Conservation (phyloP, 371 early-diverging fungal species). For the Umbelopsis sp. region DNA sequence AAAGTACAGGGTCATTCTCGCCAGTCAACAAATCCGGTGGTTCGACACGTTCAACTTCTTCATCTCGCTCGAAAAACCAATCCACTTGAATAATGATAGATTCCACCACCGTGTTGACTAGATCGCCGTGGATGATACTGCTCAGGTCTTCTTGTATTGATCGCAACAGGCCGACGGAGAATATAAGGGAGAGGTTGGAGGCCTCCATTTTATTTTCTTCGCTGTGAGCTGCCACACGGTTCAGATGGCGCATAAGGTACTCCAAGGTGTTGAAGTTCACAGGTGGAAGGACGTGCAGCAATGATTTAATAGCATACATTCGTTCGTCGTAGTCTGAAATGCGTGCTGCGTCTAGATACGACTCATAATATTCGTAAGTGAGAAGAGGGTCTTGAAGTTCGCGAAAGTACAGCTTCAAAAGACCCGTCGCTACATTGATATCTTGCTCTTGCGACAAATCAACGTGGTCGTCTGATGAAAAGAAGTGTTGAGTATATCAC, state of each 20-base stretch:
- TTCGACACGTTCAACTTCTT: slow-evolving; percentile 11
- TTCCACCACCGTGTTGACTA: slow-evolving; percentile 59
- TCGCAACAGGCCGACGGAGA: slow-evolving; percentile 68
- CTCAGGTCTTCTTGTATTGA: slow-evolving; percentile 52
- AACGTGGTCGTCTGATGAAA: slow-evolving; percentile 35
- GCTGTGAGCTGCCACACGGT: slow-evolving; percentile 61
- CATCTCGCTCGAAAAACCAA: slow-evolving; percentile 61
- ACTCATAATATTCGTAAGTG: slow-evolving; percentile 77
- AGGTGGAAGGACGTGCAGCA: slow-evolving; percentile 74
- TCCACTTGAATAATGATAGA: slow-evolving; percentile 63
- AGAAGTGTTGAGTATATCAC: background rate
- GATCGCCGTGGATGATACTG: slow-evolving; percentile 58
- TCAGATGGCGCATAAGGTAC: slow-evolving; percentile 73
- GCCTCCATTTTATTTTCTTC: slow-evolving; percentile 89
- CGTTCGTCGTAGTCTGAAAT: slow-evolving; percentile 76
- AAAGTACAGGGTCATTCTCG: background rate
- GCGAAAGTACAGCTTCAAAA: slow-evolving; percentile 82
- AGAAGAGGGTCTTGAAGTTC: slow-evolving; percentile 80
- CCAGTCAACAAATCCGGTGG: slow-evolving; percentile 11
- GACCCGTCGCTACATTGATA: slow-evolving; percentile 77
- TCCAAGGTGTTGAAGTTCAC: slow-evolving; percentile 72
- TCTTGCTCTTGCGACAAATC: slow-evolving; percentile 63
- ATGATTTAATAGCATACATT: slow-evolving; percentile 67
- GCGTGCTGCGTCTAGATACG: slow-evolving; percentile 80
- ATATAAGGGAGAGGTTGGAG: slow-evolving; percentile 82